phyloP scores from a whole-genome alignment of 2,329 filamentous ascomycete genomes.

The Penicillium sp. region DNA sequence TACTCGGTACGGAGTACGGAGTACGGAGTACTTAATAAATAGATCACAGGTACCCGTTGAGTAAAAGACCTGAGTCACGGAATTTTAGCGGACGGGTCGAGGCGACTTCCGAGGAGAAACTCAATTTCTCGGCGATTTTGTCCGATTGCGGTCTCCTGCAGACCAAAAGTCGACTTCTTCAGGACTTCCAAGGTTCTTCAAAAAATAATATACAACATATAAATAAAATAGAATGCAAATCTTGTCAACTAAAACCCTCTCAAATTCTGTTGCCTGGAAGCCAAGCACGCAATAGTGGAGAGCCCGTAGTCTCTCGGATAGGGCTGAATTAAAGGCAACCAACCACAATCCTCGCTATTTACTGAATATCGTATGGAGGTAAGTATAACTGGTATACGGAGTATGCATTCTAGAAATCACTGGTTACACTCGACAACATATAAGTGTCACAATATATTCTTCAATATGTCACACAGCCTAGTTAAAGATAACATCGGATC shows the following conservation, averaged over 20 bases:
- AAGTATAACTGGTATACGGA: too few relatives aligned
- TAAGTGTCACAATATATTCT: too few relatives aligned
- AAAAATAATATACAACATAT: too few relatives aligned
- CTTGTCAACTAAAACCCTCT: too few relatives aligned
- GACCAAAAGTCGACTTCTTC: not conserved
- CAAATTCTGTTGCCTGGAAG: slow-evolving; percentile 4
- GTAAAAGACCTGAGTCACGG: not conserved
- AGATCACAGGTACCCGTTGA: not conserved
- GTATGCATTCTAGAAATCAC: not conserved
- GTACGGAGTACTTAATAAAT: not conserved
- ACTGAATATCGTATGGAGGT: too few relatives aligned
- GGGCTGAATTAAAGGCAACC: slow-evolving; percentile 7
- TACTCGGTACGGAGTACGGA: not conserved
- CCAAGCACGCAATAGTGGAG: slow-evolving; percentile 6
- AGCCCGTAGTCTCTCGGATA: slow-evolving; percentile 1
- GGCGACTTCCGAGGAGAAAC: slow-evolving; percentile 6
- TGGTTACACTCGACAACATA: not conserved
- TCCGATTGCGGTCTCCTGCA: not conserved
- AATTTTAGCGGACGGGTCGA: not conserved
- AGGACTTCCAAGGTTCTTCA: not conserved
- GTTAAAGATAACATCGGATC: too few relatives aligned
- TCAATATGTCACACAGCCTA: too few relatives aligned
- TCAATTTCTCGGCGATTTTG: not conserved
- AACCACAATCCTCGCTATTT: not conserved
- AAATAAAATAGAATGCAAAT: too few relatives aligned